Percentiles rank a stretch among this genome's conserved stretches.
Conservation (phyloP, 108 stramenopile genomes). For the Asterionellopsis glacialis region DNA sequence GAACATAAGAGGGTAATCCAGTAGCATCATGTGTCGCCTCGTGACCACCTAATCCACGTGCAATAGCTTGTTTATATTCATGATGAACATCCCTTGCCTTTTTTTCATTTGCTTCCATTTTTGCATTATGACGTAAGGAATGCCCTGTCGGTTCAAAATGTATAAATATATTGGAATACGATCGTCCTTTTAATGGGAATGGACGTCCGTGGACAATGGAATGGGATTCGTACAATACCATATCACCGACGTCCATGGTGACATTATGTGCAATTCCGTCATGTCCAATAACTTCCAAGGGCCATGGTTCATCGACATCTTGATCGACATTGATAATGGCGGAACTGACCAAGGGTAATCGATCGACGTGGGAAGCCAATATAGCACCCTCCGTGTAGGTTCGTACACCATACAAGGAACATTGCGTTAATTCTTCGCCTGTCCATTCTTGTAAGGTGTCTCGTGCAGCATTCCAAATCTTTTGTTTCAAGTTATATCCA, state of each 20-base stretch:
- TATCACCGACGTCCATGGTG: constrained; percentile 89
- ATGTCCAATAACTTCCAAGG: constrained; percentile 79
- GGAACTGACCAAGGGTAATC: constrained; percentile 81
- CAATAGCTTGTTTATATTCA: constrained; percentile 37
- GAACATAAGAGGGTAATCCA: constrained; percentile 70
- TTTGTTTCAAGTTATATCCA: constrained; percentile 36
- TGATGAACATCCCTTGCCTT: constrained; percentile 41
- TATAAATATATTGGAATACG: constrained; percentile 83
- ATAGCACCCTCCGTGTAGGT: constrained; percentile 79
- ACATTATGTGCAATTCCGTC: constrained; percentile 86
- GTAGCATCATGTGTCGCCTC: constrained; percentile 32
- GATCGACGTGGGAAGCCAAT: constrained; percentile 89
- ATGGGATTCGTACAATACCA: constrained; percentile 78
- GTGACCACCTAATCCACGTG: constrained; percentile 49
- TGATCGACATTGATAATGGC: constrained; percentile 82
- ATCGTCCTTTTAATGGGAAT: constrained; percentile 75
- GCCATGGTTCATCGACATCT: constrained; percentile 86
- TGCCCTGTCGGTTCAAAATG: constrained; percentile 80
- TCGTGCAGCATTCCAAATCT: constrained; percentile 48
- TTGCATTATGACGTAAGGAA: constrained; percentile 59
- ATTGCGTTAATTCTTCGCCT: constrained; percentile 43
- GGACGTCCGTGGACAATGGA: constrained; percentile 87
- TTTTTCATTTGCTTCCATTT: constrained; percentile 1
- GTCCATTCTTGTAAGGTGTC: constrained; percentile 73
- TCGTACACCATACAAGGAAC: constrained; percentile 84